These are phyloP conservation scores for Rhodofomes roseus DNA, from an alignment of 1,284 basidiomycete genomes.

Conservation along the genomic window DNA sequence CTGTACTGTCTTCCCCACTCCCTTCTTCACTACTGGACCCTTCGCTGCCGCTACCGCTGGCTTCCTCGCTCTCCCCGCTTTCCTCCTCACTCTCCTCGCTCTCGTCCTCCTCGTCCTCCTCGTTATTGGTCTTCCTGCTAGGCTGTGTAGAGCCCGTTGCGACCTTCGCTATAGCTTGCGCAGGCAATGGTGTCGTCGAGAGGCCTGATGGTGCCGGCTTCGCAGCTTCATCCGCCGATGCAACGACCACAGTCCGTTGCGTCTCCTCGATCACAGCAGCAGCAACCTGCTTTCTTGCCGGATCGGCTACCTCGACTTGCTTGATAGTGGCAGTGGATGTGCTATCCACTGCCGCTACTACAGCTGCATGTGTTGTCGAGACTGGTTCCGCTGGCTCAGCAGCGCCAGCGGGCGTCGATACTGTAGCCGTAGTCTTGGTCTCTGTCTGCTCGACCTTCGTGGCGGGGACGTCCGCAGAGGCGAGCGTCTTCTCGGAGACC, in stretches of 20 bases:
- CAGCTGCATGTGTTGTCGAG: neutral
- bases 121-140: constrained; percentile 44
- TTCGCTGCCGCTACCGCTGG: neutral
- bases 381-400: neutral
- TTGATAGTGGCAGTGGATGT: neutral
- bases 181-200: neutral
- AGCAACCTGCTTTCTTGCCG: constrained; percentile 1
- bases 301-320: neutral
- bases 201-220: neutral
- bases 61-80: neutral
- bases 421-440: no score
- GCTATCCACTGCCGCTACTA: neutral
- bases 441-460: neutral
- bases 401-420: neutral
- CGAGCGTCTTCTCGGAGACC: constrained; percentile 1
- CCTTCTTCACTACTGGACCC: neutral
- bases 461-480: neutral
- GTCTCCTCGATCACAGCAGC: neutral
- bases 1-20: neutral
- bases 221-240: neutral
- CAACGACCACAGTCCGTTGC: neutral
- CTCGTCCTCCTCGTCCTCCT: constrained; percentile 22
- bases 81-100: constrained; percentile 5
- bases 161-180: constrained; percentile 22
- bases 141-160: constrained; percentile 32